Conservation (phyloP, 106 monocot species). For the Acorus calamus region DNA sequence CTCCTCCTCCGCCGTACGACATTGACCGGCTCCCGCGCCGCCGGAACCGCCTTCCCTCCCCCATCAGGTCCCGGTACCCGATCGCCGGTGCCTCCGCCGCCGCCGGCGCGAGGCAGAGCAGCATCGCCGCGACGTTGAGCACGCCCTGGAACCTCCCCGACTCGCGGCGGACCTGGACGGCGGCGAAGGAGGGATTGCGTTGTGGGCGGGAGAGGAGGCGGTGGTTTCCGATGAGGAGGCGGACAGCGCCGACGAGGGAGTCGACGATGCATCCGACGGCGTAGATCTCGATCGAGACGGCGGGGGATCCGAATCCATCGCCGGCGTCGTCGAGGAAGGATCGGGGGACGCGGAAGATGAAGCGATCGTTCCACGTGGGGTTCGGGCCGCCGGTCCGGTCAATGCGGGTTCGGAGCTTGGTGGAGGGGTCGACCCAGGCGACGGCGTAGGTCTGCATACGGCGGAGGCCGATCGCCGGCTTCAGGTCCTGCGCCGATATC, state of each 20-base stretch:
- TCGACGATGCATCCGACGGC: conserved; percentile 18
- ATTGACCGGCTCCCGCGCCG: background rate
- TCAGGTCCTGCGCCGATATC: conserved; percentile 62
- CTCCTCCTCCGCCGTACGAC: background rate
- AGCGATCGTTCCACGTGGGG: conserved; percentile 58
- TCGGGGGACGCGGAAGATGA: conserved; percentile 17
- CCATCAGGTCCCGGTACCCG: conserved; percentile 13
- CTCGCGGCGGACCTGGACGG: conserved; percentile 57
- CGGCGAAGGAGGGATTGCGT: conserved; percentile 33
- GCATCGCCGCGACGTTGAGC: conserved; percentile 45
- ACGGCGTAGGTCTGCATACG: conserved; percentile 45
- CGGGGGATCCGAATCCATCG: conserved; percentile 7
- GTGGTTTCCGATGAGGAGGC: conserved; percentile 33
- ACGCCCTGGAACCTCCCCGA: conserved; percentile 65
- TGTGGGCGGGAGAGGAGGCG: conserved; percentile 14
- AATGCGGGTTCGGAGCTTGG: conserved; percentile 43
- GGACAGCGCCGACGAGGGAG: conserved; percentile 29
- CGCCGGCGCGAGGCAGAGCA: conserved; percentile 27
- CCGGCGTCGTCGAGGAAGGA: conserved; percentile 9
- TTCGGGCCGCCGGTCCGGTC: conserved; percentile 42
- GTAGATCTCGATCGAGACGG: conserved; percentile 23
- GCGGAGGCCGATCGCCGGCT: conserved; percentile 19
- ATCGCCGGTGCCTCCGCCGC: conserved; percentile 23
- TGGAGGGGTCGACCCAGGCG: conserved; percentile 37
- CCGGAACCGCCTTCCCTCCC: conserved; percentile 1